Evolutionary conservation across 208 protist genomes (phyloP), one percentile per base, ranked within the genome.

Genomic region (Crithidia fasciculata): DNA sequence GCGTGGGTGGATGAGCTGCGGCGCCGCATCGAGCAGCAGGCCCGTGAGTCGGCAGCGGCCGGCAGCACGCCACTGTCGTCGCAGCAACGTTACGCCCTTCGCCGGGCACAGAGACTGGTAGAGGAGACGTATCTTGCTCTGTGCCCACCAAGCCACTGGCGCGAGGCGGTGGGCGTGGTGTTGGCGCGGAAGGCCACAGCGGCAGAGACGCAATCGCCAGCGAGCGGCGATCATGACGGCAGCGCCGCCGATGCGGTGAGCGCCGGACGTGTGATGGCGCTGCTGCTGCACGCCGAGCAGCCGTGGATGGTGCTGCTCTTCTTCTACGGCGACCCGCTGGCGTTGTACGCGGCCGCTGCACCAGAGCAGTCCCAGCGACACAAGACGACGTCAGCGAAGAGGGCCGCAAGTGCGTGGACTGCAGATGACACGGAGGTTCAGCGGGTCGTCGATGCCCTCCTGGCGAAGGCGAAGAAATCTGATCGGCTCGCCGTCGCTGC

Each of bases 131-230:
- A 73, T 37, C n/a, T 85, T 16, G 44, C 75, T 19, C 43, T 78
- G 16, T 85, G 75, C 44, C 80, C 80, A 40, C 47, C 75, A 4
- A 28, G 49, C 16, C 74, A 69, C 19, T 85, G 80, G 80, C 80
- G 70, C 18, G 75, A 85, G 50, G 80, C 75, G 40, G 59, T 81
- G 16, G 58, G 40, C 37, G 39, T 76, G 55, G 69, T 81, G 37
- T 16, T 71, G 64, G 55, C 16, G 9, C 5, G 61, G 19, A 56
- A 64, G 36, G 66, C 50, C n/a, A 59, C 68, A 18, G 52, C 45
- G 50, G 57, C 49, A 2, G 60, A 13, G 19, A 54, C 44, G 16
- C 40, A 16, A 9, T 39, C 10, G 37, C 12, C 45, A 49, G 7
- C 45, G 45, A 28, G 28, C 28, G 28, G 28, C 28, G 28, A 28